These are phyloP conservation scores for Volvox reticuliferus DNA, from an alignment of 139 green algal species.

Conservation along the genomic window DNA sequence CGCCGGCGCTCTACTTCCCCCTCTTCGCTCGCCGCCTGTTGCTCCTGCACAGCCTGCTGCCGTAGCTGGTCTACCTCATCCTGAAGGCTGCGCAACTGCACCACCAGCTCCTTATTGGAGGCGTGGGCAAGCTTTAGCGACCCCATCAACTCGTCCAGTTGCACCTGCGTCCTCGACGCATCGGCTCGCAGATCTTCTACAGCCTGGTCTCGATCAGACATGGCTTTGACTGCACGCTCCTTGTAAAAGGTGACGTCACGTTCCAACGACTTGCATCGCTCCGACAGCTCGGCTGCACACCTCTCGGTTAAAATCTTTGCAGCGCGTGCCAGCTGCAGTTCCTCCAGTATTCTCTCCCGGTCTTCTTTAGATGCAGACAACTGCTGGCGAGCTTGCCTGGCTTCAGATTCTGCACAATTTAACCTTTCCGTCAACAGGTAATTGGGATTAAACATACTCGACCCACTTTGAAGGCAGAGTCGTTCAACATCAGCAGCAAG, in stretches of 20 bases:
- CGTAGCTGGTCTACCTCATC: neutral
- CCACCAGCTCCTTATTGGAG: neutral
- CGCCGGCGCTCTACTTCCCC: neutral
- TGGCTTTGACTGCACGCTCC: neutral
- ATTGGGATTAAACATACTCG: neutral
- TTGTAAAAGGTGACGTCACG: conserved; percentile 9
- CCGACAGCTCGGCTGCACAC: neutral
- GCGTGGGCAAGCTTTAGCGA: neutral
- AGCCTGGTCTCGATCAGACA: neutral
- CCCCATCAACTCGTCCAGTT: neutral
- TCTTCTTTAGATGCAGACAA: neutral
- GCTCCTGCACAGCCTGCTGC: neutral
- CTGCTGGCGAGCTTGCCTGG: neutral
- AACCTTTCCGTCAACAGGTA: neutral
- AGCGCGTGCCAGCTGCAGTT: neutral
- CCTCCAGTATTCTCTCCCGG: neutral
- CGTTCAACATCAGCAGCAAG: conserved; percentile 17
- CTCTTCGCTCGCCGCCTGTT: no score
- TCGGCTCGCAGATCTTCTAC: neutral
- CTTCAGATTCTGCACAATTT: neutral
- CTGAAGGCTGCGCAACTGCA: neutral
- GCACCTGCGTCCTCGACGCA: neutral
- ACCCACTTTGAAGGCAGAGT: conserved; percentile 17
- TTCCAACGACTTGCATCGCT: neutral
- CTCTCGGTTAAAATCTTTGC: neutral